These are phyloP conservation scores for Eucalyptus regnans DNA, from an alignment of 345 rosid species.

Conservation along the genomic window DNA sequence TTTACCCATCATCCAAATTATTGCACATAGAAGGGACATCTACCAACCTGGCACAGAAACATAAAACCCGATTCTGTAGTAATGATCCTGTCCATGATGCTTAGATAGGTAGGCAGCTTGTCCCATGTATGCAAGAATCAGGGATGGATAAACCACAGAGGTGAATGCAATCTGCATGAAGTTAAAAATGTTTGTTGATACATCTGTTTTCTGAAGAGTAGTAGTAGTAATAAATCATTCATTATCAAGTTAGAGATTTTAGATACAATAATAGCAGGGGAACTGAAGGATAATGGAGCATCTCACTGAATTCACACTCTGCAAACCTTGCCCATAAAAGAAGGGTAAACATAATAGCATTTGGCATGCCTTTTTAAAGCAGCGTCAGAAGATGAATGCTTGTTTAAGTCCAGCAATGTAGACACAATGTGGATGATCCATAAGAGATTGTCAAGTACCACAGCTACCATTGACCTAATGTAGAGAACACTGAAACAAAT, in stretches of 20 bases:
- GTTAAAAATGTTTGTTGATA: neutral
- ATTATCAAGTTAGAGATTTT: neutral
- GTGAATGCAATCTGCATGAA: conserved; percentile 82
- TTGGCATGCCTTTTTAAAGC: neutral
- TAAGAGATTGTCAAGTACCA: neutral
- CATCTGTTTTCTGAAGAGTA: neutral
- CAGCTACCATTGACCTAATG: neutral
- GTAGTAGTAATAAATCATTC: neutral
- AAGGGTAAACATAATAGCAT: neutral
- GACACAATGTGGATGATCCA: neutral
- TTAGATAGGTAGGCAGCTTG: conserved; percentile 86
- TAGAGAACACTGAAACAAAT: neutral
- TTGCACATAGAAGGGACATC: neutral
- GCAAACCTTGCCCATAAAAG: neutral
- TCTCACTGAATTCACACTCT: neutral
- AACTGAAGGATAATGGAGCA: neutral
- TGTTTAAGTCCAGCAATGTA: neutral
- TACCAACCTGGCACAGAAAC: conserved; percentile 69
- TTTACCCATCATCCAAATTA: neutral
- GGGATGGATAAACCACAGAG: conserved; percentile 69
- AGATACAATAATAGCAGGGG: neutral
- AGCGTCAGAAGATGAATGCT: neutral
- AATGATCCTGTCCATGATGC: conserved; percentile 36
- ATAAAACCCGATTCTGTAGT: conserved; percentile 54
- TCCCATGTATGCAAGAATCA: conserved; percentile 92